Evolutionary conservation across 441 rosid species (phyloP), one percentile per base, ranked within the genome.

Genomic region (Aquilaria agallochum): DNA sequence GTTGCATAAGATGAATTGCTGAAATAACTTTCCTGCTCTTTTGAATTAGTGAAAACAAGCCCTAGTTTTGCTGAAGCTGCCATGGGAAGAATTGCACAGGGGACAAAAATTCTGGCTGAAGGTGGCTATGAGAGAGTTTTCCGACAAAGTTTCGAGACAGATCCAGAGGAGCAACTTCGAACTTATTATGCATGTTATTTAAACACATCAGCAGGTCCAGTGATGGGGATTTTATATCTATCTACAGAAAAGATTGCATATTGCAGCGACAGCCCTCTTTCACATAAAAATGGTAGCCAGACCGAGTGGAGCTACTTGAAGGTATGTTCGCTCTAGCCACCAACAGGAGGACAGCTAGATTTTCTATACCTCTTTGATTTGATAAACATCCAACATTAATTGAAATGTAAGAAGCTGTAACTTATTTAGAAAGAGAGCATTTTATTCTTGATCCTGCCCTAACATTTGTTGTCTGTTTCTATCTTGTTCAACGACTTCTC

Each of bases 1-100:
- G 13, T 5, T 50, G 36, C 44, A 44, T n/a, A 51, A 58, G 20
- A 20, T 20, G 20, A 58, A 56, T 53, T 40, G 42, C 49, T 40
- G n/a, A 46, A 59, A n/a, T 60, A 55, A 66, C 34, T 20, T 47
- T 56, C 11, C 1, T 48, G 49, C 32, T 36, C 5, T 36, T 34
- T 55, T 46, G 55, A 50, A 56, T 50, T 70, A 86, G 97, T 90
- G 84, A 90, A 83, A 79, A 90, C 96, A 27, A 80, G 88, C 27
- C 97, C 97, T 36, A 90, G 96, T 69, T 77, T 90, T 66, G 81
- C 97, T 64, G 97, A 90, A 68, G 93, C 97, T 72, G 97, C 97
- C 8, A 76, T 88, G 78, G 93, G 96, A 65, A 88, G 97, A 76
- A 84, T 90, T 53, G 93, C 95, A 10, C 97, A 90, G 64, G 87